phyloP scores from a whole-genome alignment of 176 grass and related monocot species.

The Cenchrus fungigraminus region DNA sequence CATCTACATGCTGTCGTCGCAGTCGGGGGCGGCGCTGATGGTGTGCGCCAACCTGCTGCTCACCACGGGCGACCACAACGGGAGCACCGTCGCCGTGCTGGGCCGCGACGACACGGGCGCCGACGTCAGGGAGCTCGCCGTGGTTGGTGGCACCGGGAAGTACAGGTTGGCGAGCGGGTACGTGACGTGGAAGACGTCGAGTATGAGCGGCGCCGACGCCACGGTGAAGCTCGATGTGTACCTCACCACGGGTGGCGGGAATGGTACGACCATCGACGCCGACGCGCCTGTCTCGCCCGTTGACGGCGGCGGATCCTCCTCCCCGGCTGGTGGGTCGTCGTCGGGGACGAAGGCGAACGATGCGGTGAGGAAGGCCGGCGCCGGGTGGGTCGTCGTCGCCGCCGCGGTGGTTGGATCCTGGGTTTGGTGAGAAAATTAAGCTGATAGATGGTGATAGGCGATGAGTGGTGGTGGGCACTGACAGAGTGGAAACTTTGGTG shows the following conservation, averaged over 20 bases:
- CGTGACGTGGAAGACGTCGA: background rate
- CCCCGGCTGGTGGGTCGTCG: background rate
- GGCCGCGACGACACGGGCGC: background rate
- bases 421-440: background rate
- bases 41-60: slow-evolving; percentile 23
- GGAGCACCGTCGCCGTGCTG: background rate
- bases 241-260: background rate
- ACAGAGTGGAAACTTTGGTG: background rate
- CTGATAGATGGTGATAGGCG: background rate
- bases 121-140: background rate
- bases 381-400: slow-evolving; percentile 6
- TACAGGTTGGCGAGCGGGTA: background rate
- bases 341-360: background rate
- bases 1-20: slow-evolving; percentile 15
- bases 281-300: background rate
- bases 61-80: slow-evolving; percentile 10
- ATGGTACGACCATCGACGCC: background rate
- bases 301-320: background rate
- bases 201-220: background rate
- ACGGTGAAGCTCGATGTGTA: background rate
- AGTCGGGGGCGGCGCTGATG: background rate
- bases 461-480: background rate
- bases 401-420: slow-evolving; percentile 11
- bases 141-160: background rate
- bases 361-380: background rate